Conservation (phyloP, 495 filamentous ascomycete genomes). For the Lepraria neglecta region DNA sequence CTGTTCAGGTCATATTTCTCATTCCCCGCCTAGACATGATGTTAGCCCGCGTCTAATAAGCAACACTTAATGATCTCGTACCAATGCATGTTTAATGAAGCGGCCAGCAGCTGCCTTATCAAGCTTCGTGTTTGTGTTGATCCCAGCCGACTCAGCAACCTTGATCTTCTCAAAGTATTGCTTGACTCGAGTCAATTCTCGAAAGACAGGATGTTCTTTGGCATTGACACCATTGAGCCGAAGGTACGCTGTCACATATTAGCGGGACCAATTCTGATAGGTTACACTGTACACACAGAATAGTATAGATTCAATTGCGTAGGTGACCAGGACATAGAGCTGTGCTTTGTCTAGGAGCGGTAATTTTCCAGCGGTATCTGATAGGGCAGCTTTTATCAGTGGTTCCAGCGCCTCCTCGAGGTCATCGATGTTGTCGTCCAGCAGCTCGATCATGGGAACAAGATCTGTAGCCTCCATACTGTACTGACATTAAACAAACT, state of each 20-base stretch:
- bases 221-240: constrained; percentile 72
- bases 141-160: constrained; percentile 46
- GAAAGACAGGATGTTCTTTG: constrained; percentile 76
- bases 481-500: not conserved
- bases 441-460: constrained; percentile 54
- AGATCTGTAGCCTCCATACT: constrained; percentile 43
- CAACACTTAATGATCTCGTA: constrained; percentile 30
- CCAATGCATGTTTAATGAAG: constrained; percentile 74
- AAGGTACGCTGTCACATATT: constrained; percentile 57
- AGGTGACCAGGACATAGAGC: constrained; percentile 74
- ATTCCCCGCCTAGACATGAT: constrained; percentile 49
- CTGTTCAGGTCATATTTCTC: constrained; percentile 52
- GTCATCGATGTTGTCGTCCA: constrained; percentile 70
- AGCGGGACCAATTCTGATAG: not conserved
- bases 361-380: constrained; percentile 65
- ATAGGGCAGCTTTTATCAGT: constrained; percentile 54
- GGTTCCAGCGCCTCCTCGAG: constrained; percentile 68
- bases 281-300: constrained; percentile 54
- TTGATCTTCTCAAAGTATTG: constrained; percentile 95
- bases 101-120: constrained; percentile 75
- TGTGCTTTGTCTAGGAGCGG: constrained; percentile 92
- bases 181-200: constrained; percentile 75
- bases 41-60: constrained; percentile 4
- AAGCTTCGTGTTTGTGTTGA: constrained; percentile 53
- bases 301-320: constrained; percentile 84